Conservation (phyloP, 352 stramenopile genomes). For the Pythium pyrilobum region DNA sequence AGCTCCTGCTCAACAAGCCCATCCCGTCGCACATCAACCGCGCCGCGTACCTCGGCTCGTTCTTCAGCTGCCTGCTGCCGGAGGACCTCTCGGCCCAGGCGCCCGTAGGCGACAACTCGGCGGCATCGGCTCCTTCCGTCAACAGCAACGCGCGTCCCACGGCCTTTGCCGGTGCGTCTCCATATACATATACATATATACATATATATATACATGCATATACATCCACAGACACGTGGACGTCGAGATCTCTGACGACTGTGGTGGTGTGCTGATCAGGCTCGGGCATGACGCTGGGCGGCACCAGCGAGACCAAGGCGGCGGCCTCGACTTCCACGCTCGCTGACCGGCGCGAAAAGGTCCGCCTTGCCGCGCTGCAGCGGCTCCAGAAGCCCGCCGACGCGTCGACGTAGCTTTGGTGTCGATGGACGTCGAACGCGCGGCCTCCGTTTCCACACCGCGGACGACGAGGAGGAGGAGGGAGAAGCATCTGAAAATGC, state of each 20-base stretch:
- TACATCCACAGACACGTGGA: no score
- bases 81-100: slow-evolving; percentile 44
- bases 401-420: slow-evolving; percentile 1
- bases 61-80: slow-evolving; percentile 76
- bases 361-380: slow-evolving; percentile 54
- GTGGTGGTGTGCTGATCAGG: no score
- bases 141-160: slow-evolving; percentile 21
- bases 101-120: slow-evolving; percentile 41
- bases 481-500: no score
- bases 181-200: no score
- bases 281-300: slow-evolving; percentile 32
- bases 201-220: no score
- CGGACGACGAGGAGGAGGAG: no score
- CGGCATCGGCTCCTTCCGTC: not conserved
- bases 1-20: slow-evolving; percentile 65
- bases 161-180: slow-evolving; percentile 50
- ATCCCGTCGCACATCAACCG: slow-evolving; percentile 92
- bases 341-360: slow-evolving; percentile 57
- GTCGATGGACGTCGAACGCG: no score
- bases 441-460: no score
- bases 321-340: slow-evolving; percentile 18
- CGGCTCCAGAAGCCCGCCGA: slow-evolving; percentile 31
- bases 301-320: not conserved
- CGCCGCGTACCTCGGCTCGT: slow-evolving; percentile 90
- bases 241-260: no score